Conservation (phyloP, 2,329 filamentous ascomycete genomes). For the Ceratocystis ficicola region DNA sequence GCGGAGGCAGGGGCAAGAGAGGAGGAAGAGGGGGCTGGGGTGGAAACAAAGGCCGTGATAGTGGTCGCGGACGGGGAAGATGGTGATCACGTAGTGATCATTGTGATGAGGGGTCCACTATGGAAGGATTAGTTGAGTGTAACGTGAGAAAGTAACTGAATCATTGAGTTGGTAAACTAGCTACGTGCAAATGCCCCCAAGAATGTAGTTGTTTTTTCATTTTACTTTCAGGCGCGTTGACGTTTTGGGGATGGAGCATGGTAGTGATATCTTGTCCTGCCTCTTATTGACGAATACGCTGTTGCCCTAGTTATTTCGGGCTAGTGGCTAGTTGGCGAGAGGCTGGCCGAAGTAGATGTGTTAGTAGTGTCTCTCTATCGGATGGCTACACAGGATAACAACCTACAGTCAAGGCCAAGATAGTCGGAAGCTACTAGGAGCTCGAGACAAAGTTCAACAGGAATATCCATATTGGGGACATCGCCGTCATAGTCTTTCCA, state of each 20-base stretch:
- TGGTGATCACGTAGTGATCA: neutral
- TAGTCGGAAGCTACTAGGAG: slow-evolving; percentile 67
- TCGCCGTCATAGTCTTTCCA: slow-evolving; percentile 61
- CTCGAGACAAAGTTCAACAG: slow-evolving; percentile 65
- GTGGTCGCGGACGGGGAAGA: slow-evolving; percentile 15
- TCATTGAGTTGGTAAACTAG: neutral
- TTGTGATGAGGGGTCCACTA: neutral
- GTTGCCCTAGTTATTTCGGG: neutral
- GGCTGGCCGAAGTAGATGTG: neutral
- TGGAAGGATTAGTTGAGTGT: neutral
- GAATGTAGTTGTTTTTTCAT: neutral
- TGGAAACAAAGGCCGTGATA: slow-evolving; percentile 26
- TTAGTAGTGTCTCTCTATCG: neutral
- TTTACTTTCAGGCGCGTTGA: too few relatives aligned
- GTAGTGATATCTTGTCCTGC: too few relatives aligned
- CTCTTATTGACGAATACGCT: too few relatives aligned
- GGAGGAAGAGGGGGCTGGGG: slow-evolving; percentile 30
- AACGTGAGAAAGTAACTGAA: neutral
- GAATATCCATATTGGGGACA: slow-evolving; percentile 70
- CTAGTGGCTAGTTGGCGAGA: slow-evolving; percentile 2
- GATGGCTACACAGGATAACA: neutral
- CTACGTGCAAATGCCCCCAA: too few relatives aligned
- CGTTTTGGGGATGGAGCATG: too few relatives aligned
- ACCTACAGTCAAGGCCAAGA: slow-evolving; percentile 46
- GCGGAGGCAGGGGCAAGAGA: slow-evolving; percentile 31